Evolutionary conservation across 1,139 yeast species (phyloP).

Genomic region (Blastobotrys proliferans): DNA sequence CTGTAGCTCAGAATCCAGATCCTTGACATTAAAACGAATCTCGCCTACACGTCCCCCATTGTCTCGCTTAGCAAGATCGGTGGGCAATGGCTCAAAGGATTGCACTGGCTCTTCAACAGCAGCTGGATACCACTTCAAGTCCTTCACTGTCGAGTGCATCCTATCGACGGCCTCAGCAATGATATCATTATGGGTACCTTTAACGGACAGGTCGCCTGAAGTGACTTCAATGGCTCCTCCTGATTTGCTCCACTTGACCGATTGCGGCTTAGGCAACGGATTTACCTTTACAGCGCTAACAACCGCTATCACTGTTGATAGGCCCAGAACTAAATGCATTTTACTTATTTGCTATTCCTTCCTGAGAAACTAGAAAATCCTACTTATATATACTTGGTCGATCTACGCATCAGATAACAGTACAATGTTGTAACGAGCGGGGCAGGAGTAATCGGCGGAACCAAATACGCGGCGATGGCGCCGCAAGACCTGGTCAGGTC

Average conservation of each 20-base stretch:
- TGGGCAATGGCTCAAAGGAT: constrained; percentile 2
- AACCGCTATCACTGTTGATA: too few species aligned
- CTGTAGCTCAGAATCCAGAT: constrained; percentile 35
- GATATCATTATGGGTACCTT: constrained; percentile 8
- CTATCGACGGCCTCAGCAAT: constrained; percentile 22
- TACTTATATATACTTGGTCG: too few species aligned
- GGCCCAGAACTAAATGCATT: too few species aligned
- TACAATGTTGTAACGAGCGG: too few species aligned
- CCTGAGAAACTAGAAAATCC: too few species aligned
- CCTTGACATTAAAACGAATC: constrained; percentile 7
- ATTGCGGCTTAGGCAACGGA: constrained; percentile 25
- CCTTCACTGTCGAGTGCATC: constrained; percentile 16
- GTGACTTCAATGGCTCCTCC: neutral
- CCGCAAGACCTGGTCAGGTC: too few species aligned
- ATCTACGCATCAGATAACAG: too few species aligned
- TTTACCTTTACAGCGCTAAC: constrained; percentile 20
- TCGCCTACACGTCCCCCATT: neutral
- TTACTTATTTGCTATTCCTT: too few species aligned
- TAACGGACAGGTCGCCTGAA: neutral
- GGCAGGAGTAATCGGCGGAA: too few species aligned
- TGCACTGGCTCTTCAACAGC: constrained; percentile 17
- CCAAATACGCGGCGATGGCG: too few species aligned
- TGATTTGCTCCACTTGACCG: constrained; percentile 24
- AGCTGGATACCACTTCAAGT: constrained; percentile 24
- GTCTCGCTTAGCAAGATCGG: neutral